Percentiles rank a stretch among this genome's conserved stretches.
Conservation (phyloP, 768 basidiomycete genomes). For the Daedaleopsis nitida region DNA sequence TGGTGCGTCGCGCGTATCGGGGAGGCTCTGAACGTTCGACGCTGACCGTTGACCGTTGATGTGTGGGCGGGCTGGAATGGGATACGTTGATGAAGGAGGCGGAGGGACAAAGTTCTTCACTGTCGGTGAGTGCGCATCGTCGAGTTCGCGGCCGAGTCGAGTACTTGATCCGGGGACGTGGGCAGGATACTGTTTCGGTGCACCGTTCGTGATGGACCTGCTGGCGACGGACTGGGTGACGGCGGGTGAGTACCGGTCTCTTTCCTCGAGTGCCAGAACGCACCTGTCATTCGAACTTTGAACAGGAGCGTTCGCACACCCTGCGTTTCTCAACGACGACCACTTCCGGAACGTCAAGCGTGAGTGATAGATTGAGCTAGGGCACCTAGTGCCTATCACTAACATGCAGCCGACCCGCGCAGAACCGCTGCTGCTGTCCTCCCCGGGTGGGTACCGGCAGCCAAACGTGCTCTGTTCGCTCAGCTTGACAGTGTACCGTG, state of each 20-base stretch:
- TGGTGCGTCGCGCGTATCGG: slow-evolving; percentile 35
- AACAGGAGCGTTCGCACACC: slow-evolving; percentile 59
- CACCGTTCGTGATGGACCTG: slow-evolving; percentile 50
- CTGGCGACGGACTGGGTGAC: slow-evolving; percentile 46
- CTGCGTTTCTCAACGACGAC: slow-evolving; percentile 48
- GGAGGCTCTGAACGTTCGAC: not conserved
- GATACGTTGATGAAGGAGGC: slow-evolving; percentile 23
- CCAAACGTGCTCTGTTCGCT: no score
- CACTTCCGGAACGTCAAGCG: slow-evolving; percentile 51
- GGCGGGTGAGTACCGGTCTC: slow-evolving; percentile 40
- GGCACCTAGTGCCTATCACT: no score
- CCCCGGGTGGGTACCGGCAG: slow-evolving; percentile 44
- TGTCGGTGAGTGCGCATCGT: slow-evolving; percentile 12
- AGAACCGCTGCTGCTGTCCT: slow-evolving; percentile 58
- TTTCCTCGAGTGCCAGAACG: not conserved
- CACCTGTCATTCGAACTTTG: not conserved
- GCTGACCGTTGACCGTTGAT: not conserved
- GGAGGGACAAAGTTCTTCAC: slow-evolving; percentile 22
- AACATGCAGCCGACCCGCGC: not conserved
- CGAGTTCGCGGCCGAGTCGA: no score
- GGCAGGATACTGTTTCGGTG: slow-evolving; percentile 62
- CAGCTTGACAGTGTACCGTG: not conserved
- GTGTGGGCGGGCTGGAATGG: no score
- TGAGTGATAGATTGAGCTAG: slow-evolving; percentile 26
- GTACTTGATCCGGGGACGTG: no score